phyloP scores from a whole-genome alignment of 2,329 filamentous ascomycete genomes.

The Zopfia rhizophila region DNA sequence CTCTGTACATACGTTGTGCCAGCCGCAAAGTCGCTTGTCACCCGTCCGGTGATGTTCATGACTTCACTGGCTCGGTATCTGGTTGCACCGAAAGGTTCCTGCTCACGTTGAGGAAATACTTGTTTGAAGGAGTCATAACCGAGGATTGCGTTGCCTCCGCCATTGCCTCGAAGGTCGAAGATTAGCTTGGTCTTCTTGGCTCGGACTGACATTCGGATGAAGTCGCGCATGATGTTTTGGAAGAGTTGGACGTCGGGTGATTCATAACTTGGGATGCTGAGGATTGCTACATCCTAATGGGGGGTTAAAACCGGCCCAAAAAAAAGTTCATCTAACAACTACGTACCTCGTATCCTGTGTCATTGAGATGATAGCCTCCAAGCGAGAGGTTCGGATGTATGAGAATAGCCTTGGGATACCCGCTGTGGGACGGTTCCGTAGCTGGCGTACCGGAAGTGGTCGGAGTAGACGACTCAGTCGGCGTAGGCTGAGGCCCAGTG shows the following conservation, averaged over 20 bases:
- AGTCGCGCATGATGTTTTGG: conserved; percentile 52
- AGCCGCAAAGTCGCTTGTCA: conserved; percentile 41
- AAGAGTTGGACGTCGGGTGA: conserved; percentile 46
- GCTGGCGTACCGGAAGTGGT: conserved; percentile 27
- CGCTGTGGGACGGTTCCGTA: conserved; percentile 39
- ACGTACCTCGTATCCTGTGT: conserved; percentile 51
- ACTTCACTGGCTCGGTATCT: conserved; percentile 59
- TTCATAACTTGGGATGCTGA: conserved; percentile 57
- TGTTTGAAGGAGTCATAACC: conserved; percentile 62
- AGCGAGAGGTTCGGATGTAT: conserved; percentile 49
- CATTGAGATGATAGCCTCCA: conserved; percentile 59
- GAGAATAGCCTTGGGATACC: conserved; percentile 53
- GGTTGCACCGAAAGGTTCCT: conserved; percentile 57
- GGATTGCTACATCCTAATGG: conserved; percentile 58
- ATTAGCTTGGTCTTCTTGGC: conserved; percentile 69
- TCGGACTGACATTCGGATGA: conserved; percentile 59
- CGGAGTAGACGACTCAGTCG: conserved; percentile 17
- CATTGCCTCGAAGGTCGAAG: conserved; percentile 71
- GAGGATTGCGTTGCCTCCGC: conserved; percentile 62
- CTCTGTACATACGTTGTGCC: conserved; percentile 42
- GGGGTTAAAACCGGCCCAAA: no score
- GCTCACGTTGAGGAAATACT: conserved; percentile 59
- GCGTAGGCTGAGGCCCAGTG: conserved; percentile 33
- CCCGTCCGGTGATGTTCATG: conserved; percentile 46
- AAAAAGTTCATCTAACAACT: conserved; percentile 45